These are phyloP conservation scores for Ogataea kodamae DNA, from an alignment of 805 yeast species.

Conservation along the genomic window DNA sequence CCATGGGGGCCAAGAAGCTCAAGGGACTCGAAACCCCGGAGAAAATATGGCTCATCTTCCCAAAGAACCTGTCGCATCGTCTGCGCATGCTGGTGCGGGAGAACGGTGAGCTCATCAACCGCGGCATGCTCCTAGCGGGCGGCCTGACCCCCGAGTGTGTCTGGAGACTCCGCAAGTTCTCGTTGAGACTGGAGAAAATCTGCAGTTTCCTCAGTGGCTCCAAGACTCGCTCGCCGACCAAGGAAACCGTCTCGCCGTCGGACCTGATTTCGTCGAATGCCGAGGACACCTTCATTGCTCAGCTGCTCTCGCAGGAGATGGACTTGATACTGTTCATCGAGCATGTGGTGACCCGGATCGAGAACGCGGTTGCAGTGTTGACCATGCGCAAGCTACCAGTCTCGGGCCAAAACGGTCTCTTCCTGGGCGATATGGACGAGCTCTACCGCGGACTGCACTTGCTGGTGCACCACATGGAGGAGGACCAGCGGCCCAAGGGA, in stretches of 20 bases:
- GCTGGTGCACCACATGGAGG: slow-evolving; percentile 5
- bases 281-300: slow-evolving; percentile 17
- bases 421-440: slow-evolving; percentile 13
- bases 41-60: slow-evolving; percentile 73
- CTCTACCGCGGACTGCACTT: slow-evolving; percentile 22
- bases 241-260: slow-evolving; percentile 3
- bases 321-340: slow-evolving; percentile 59
- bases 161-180: slow-evolving; percentile 46
- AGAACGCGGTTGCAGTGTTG: slow-evolving; percentile 49
- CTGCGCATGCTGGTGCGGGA: slow-evolving; percentile 38
- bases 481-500: slow-evolving; percentile 1
- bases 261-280: slow-evolving; percentile 18
- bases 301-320: slow-evolving; percentile 21
- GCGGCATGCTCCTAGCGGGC: slow-evolving; percentile 25
- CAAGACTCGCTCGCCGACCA: slow-evolving; percentile 21
- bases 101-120: slow-evolving; percentile 33
- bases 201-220: slow-evolving; percentile 42
- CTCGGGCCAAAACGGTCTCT: slow-evolving; percentile 9
- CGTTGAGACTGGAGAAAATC: slow-evolving; percentile 57
- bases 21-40: slow-evolving; percentile 96
- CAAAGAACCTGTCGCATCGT: slow-evolving; percentile 59
- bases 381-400: slow-evolving; percentile 37
- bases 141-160: slow-evolving; percentile 30
- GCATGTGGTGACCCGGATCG: slow-evolving; percentile 66
- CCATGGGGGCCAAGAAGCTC: slow-evolving; percentile 81